Base-by-base conservation (phyloP, 306 rosid genomes). In the Parietaria judaica region DNA sequence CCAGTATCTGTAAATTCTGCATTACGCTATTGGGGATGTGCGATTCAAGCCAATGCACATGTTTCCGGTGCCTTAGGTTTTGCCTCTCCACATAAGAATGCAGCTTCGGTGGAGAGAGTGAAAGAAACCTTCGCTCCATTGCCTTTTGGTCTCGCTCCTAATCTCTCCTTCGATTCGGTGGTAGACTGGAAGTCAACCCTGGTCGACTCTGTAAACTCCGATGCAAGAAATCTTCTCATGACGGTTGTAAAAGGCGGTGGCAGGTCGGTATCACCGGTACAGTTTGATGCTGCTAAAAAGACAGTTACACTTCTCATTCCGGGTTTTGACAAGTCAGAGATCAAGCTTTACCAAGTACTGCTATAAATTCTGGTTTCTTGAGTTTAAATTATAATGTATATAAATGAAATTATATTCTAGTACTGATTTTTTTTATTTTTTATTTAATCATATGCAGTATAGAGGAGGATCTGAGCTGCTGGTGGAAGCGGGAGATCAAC, bases 401-500 rank as follows among this genome's bases (percentile, higher is more conserved):
- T 15, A 5, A 43, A 14, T 14, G 12, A 7, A 41, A 14, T 14
- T 15, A 59, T 15, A 8, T 14, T 44, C 46, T 38, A 61, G 23
- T 14, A 49, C 56, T 78, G 58, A 71, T 49, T 54, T n/a, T 41
- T 48, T 23, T 35, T n/a, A 8, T 23, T 23, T 0, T n/a, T 44
- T 17, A 10, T 59, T 54, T 64, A 56, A 54, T 35, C 5, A 58
- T 65, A 54, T 84, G 80, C 88, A 88, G 98, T 84, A 77, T 70
- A 80, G 96, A 60, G 98, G 96, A 79, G 94, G 98, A 69, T 84
- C 94, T 11, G 98, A 92, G 81, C 76, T 92, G 41, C 70, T 92
- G 77, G 95, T 92, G 65, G 98, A 92, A 84, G 98, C 98, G 3
- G 98, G 98, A 7, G 98, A 92, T 72, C 96, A 92, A 75, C 86